phyloP scores from a whole-genome alignment of 371 early-diverging fungal genomes.

The Mucor lusitanicus region DNA sequence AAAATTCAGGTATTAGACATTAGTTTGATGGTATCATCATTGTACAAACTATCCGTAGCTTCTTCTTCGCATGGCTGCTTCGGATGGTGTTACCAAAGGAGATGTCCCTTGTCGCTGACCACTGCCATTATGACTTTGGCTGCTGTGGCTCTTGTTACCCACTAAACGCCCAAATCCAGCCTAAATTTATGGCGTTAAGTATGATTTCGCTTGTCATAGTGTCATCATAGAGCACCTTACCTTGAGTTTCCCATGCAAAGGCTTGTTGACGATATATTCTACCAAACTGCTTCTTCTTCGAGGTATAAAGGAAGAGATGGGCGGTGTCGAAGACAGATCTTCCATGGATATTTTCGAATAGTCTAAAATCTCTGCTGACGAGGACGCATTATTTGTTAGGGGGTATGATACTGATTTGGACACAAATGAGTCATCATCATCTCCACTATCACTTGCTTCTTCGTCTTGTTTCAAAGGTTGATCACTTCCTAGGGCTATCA shows the following conservation, averaged over 20 bases:
- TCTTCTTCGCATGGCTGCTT: constrained; percentile 3
- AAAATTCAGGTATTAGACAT: background rate
- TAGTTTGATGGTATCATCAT: background rate
- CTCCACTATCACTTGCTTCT: background rate
- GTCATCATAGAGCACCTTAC: background rate
- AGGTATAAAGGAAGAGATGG: background rate
- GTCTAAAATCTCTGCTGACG: background rate
- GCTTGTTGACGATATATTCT: constrained; percentile 11
- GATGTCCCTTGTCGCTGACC: background rate
- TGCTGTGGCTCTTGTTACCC: background rate
- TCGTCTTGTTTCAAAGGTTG: background rate
- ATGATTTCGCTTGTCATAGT: background rate
- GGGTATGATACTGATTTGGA: background rate
- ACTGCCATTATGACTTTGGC: background rate
- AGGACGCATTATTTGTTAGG: background rate
- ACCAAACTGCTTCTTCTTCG: constrained; percentile 21
- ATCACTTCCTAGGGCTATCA: background rate
- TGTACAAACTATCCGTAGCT: background rate
- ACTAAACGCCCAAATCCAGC: constrained; percentile 14
- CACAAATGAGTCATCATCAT: background rate
- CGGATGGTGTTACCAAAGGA: background rate
- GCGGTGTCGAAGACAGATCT: background rate
- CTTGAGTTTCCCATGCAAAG: constrained; percentile 12
- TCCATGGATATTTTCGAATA: background rate
- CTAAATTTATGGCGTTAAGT: background rate